Evolutionary conservation across 495 filamentous ascomycete genomes (phyloP).

Genomic region (Peziza echinospora): DNA sequence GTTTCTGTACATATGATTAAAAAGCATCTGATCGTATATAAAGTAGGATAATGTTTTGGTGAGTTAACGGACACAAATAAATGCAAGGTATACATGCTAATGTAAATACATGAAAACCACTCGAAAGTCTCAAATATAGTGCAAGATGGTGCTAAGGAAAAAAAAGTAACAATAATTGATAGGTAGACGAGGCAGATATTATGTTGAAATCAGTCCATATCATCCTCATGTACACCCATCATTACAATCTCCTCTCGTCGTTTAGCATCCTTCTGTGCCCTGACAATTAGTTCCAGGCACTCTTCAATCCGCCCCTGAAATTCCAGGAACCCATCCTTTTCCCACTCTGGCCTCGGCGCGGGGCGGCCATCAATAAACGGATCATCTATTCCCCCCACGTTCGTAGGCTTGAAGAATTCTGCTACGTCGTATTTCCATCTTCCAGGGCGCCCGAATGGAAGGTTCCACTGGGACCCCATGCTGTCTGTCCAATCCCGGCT

Average conservation of each 20-base stretch:
- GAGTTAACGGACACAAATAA: too few relatives aligned
- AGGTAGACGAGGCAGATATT: too few relatives aligned
- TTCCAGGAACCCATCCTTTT: conserved; percentile 13
- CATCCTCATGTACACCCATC: not conserved
- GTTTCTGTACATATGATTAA: too few relatives aligned
- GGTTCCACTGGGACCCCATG: conserved; percentile 6
- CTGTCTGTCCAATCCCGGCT: conserved; percentile 10
- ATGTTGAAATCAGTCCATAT: not conserved
- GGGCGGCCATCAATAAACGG: conserved; percentile 3
- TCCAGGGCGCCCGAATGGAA: conserved; percentile 8
- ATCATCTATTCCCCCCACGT: conserved; percentile 10
- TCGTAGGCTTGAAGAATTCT: conserved; percentile 13
- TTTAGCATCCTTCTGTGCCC: not conserved
- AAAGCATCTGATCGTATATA: too few relatives aligned
- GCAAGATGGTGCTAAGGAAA: too few relatives aligned
- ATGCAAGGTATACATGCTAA: too few relatives aligned
- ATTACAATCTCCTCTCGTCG: not conserved
- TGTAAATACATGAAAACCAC: too few relatives aligned
- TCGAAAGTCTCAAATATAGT: too few relatives aligned
- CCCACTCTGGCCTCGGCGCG: conserved; percentile 4
- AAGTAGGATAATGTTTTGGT: too few relatives aligned
- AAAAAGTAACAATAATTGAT: conserved; percentile 28
- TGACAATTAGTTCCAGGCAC: conserved; percentile 6
- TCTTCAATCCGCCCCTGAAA: conserved; percentile 7
- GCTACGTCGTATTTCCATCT: conserved; percentile 11